These are phyloP conservation scores for Tephrocybe sp. DNA, from an alignment of 768 basidiomycete species.

Conservation along the genomic window DNA sequence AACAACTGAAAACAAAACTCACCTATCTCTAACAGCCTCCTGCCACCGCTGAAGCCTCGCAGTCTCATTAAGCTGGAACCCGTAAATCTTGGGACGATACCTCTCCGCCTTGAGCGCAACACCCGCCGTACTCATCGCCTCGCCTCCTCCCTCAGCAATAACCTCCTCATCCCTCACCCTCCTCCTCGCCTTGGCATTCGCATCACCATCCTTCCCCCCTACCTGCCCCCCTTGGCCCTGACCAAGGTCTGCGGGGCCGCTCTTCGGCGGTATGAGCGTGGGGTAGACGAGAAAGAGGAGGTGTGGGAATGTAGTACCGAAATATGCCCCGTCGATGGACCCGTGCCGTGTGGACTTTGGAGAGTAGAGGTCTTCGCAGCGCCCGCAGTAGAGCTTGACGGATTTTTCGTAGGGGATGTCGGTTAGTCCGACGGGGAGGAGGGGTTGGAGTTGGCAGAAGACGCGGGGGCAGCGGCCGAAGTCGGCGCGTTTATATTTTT, in stretches of 20 bases:
- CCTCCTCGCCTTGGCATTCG: slow-evolving; percentile 20
- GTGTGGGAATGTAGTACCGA: slow-evolving; percentile 97
- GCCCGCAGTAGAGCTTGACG: slow-evolving; percentile 97
- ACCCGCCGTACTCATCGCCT: slow-evolving; percentile 71
- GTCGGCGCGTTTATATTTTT: slow-evolving; percentile 98
- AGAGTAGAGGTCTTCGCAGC: slow-evolving; percentile 98
- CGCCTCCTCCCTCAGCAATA: slow-evolving; percentile 54
- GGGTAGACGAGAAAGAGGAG: slow-evolving; percentile 97
- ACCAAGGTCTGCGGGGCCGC: slow-evolving; percentile 38
- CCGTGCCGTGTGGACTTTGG: slow-evolving; percentile 97
- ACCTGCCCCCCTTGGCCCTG: slow-evolving; percentile 21
- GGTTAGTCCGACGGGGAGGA: slow-evolving; percentile 94
- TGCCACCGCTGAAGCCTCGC: slow-evolving; percentile 96
- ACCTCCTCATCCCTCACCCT: slow-evolving; percentile 51
- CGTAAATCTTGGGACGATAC: slow-evolving; percentile 92
- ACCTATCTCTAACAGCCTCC: slow-evolving; percentile 88
- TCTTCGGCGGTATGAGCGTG: slow-evolving; percentile 84
- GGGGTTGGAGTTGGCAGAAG: slow-evolving; percentile 89
- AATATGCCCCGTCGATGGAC: slow-evolving; percentile 97
- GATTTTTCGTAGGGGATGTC: slow-evolving; percentile 99
- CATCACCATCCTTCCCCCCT: slow-evolving; percentile 29
- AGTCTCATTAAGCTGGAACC: slow-evolving; percentile 93
- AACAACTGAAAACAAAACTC: slow-evolving; percentile 23
- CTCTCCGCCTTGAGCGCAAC: slow-evolving; percentile 89
- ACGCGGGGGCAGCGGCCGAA: slow-evolving; percentile 99